Base-by-base conservation (phyloP, 495 filamentous ascomycete species). In the Venustampulla echinocandica region DNA sequence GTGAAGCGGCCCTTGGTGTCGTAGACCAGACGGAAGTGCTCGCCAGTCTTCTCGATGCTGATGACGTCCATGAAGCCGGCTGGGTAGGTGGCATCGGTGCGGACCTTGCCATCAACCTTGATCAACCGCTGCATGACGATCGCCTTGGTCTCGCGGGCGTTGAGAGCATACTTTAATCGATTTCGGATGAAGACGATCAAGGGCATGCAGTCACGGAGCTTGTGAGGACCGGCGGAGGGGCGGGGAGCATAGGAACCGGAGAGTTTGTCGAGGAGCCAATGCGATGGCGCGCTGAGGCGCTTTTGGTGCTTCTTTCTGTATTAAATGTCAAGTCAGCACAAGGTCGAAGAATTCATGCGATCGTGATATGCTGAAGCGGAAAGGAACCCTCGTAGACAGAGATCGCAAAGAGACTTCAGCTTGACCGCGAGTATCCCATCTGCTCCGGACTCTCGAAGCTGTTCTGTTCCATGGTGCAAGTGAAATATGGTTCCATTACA, bases 1-100 rank as follows among this genome's bases (percentile, higher is more conserved):
- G 93, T 97, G 85, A 96, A 98, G 64, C 92, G 92, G 58, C 92
- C 92, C 84, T 98, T 98, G 79, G 93, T 97, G 65, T 98, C 93
- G 79, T 97, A 98, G 78, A 98, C 77, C 57, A 98, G 86, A 64
- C 92, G 90, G 86, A 98, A 98, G 83, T 95, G 80, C 81, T 98
- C 92, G 75, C 87, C 87, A 53, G 92, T 98, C 86, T 97, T 98
- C 71, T 98, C 92, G 70, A 98, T 87, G 58, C 78, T 77, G 79
- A 98, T 96, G 66, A 98, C 90, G 65, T 98, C 93, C 93, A 96
- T 96, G 79, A 92, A 97, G 60, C 92, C 92, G 59, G 92, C 84
- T 53, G 92, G 92, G 81, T 83, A 98, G 71, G 92, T 98, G 59
- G 78, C 73, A 74, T 98, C 92, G 68, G 93, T 98, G 74, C 92